A percentile compares a stretch with the other conserved stretches of the same genome.
These are phyloP conservation scores for Petrea volubilis DNA, from an alignment of 257 asterid species.

Conservation along the genomic window DNA sequence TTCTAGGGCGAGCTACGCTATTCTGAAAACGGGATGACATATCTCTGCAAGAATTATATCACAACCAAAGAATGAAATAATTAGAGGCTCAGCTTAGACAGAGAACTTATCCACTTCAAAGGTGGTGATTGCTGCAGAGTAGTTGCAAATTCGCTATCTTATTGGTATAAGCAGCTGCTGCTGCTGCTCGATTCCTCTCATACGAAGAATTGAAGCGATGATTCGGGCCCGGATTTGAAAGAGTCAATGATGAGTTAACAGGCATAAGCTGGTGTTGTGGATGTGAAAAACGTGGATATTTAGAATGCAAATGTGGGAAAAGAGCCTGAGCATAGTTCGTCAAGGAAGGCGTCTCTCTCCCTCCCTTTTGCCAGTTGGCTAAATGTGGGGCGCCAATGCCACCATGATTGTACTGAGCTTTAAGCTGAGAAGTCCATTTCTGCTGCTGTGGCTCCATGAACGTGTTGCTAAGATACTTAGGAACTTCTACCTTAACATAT, in stretches of 20 bases:
- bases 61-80: background rate
- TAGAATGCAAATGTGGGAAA: constrained; percentile 36
- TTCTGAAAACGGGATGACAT: background rate
- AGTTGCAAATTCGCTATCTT: background rate
- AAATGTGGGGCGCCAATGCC: constrained; percentile 23
- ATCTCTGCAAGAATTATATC: background rate
- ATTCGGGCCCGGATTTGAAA: constrained; percentile 25
- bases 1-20: background rate
- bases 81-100: too few relatives aligned
- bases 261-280: constrained; percentile 36
- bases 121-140: background rate
- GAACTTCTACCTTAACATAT: constrained; percentile 40
- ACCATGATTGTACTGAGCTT: constrained; percentile 30
- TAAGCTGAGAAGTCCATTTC: constrained; percentile 26
- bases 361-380: constrained; percentile 36
- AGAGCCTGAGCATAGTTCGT: constrained; percentile 31
- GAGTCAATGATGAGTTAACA: constrained; percentile 15
- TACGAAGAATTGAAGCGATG: constrained; percentile 16
- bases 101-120: background rate
- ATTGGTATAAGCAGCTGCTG: background rate
- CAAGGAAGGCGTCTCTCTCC: too few relatives aligned
- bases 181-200: background rate
- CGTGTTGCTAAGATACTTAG: constrained; percentile 36
- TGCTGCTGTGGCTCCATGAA: too few relatives aligned
- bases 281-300: constrained; percentile 24